Evolutionary conservation across 495 filamentous ascomycete species (phyloP), one percentile per base, ranked within the genome.

Genomic region (Aspergillus egyptiacus): DNA sequence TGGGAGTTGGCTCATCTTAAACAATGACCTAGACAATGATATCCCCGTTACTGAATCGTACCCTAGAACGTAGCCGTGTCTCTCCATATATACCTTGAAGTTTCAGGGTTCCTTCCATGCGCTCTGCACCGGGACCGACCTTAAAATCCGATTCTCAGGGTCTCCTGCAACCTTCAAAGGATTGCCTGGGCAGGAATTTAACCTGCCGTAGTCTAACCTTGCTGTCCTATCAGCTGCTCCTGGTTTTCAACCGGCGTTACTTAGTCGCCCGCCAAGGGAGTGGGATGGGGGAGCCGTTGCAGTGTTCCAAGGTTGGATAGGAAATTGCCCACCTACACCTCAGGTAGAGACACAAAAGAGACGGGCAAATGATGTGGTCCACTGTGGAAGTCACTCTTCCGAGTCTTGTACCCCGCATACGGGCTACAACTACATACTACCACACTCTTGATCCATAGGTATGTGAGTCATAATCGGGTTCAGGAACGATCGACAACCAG

Each of bases 221-320:
- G 15, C 14, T 23, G 15, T 31, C 35, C 36, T 48, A 48, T 48
- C 46, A 48, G 36, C 36, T 36, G 22, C n/a, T 40, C 46, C 17
- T 39, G 14, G 28, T 34, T 37, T 31, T 14, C 10, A 25, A 38
- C 42, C 32, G 36, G 23, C 35, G 18, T 34, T 32, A 44, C 35
- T 39, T 51, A 30, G 47, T 44, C 42, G 15, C 20, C 36, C 38
- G 48, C 48, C 44, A 50, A 53, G 54, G 37, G 34, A 39, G 15
- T 43, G 38, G 39, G 38, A 36, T n/a, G n/a, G n/a, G n/a, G n/a
- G n/a, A n/a, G n/a, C n/a, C n/a, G n/a, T n/a, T n/a, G n/a, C n/a
- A n/a, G n/a, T n/a, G n/a, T n/a, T n/a, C n/a, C n/a, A n/a, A n/a
- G n/a, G n/a, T n/a, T n/a, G n/a, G n/a, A n/a, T n/a, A n/a, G n/a